Evolutionary conservation across 805 yeast genomes (phyloP).

Genomic region (Ogataea ramenticola): DNA sequence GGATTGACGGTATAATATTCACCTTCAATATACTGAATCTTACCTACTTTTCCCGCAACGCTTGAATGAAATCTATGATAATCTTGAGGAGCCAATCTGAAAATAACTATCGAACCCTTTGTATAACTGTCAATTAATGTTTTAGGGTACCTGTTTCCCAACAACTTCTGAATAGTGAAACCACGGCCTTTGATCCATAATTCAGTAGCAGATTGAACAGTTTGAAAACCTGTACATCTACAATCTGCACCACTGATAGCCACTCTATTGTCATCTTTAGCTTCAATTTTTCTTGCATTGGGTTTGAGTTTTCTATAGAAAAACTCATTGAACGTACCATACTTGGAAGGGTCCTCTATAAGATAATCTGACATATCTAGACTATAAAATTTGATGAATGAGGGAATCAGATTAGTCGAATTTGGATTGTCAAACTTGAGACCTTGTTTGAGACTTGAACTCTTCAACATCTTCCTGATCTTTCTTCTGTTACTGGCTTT

Average conservation of each 20-base stretch:
- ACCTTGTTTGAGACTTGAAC: conserved; percentile 76
- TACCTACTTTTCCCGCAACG: conserved; percentile 64
- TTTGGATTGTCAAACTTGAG: conserved; percentile 65
- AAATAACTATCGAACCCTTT: conserved; percentile 63
- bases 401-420: conserved; percentile 59
- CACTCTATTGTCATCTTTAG: conserved; percentile 37
- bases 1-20: conserved; percentile 96
- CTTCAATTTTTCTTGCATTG: conserved; percentile 65
- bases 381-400: conserved; percentile 80
- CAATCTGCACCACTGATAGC: conserved; percentile 84
- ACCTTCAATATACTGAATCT: conserved; percentile 68
- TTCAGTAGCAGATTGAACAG: conserved; percentile 53
- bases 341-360: conserved; percentile 38
- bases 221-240: conserved; percentile 63
- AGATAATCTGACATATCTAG: conserved; percentile 67
- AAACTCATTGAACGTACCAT: conserved; percentile 77
- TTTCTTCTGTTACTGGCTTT: conserved; percentile 41
- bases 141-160: conserved; percentile 36
- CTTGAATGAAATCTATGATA: conserved; percentile 92
- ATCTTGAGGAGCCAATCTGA: conserved; percentile 94
- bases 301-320: conserved; percentile 74
- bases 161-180: conserved; percentile 59
- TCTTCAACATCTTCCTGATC: conserved; percentile 46
- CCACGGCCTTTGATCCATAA: conserved; percentile 87
- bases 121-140: conserved; percentile 30